phyloP scores from a whole-genome alignment of 768 basidiomycete genomes.

The Trametes maxima region DNA sequence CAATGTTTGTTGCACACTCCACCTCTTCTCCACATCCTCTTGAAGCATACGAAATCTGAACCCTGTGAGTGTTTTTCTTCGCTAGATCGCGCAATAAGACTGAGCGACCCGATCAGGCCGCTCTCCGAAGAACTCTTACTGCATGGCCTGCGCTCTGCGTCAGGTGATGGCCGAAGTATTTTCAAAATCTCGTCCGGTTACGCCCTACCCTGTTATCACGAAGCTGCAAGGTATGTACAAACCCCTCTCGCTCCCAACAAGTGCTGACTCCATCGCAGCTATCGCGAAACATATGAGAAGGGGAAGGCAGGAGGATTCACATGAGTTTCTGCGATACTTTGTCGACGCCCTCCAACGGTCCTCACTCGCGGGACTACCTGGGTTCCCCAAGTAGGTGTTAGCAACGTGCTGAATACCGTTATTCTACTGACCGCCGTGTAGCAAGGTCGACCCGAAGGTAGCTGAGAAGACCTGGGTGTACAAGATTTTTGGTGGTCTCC shows the following conservation, averaged over 20 bases:
- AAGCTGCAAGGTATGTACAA: constrained; percentile 63
- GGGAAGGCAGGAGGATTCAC: constrained; percentile 96
- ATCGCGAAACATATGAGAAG: constrained; percentile 90
- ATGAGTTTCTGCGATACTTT: constrained; percentile 94
- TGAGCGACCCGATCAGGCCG: constrained; percentile 36
- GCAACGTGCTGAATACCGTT: neutral
- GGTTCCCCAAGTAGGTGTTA: constrained; percentile 49
- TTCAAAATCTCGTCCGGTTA: constrained; percentile 49
- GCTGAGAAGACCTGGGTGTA: constrained; percentile 94
- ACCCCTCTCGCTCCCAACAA: neutral
- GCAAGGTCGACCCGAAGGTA: constrained; percentile 69
- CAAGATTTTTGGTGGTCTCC: constrained; percentile 87
- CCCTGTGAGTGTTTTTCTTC: constrained; percentile 54
- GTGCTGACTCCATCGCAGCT: constrained; percentile 43
- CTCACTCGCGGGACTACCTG: constrained; percentile 69
- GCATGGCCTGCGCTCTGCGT: constrained; percentile 77
- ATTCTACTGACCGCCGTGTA: constrained; percentile 30
- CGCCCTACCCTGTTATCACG: constrained; percentile 64
- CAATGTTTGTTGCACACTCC: constrained; percentile 94
- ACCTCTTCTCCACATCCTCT: constrained; percentile 70
- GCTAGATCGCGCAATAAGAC: neutral
- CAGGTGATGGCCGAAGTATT: constrained; percentile 59
- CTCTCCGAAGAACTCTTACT: constrained; percentile 53
- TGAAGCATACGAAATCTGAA: constrained; percentile 48
- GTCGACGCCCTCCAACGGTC: constrained; percentile 90